These are phyloP conservation scores for Streptanthus diversifolius DNA, from an alignment of 345 rosid genomes.

Conservation along the genomic window DNA sequence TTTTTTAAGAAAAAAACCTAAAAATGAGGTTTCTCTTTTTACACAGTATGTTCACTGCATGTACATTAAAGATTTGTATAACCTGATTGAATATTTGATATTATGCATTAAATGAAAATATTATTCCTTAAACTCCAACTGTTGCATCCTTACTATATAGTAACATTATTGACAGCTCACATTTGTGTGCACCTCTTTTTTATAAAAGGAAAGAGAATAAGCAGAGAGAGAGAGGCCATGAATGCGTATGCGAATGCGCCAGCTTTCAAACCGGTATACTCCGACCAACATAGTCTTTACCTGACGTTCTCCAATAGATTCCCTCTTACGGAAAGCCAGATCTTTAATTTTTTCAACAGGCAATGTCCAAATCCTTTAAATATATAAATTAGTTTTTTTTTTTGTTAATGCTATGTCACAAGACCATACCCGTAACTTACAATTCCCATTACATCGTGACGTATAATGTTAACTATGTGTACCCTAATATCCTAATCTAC, in stretches of 20 bases:
- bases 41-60: too few species aligned
- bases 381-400: background rate
- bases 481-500: background rate
- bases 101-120: background rate
- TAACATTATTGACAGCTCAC: background rate
- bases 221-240: background rate
- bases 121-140: background rate
- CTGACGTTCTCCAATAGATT: constrained; percentile 16
- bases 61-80: background rate
- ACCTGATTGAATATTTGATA: background rate
- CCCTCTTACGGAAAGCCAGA: constrained; percentile 6
- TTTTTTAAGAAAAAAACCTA: too few species aligned
- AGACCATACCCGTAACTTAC: background rate
- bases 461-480: background rate
- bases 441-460: background rate
- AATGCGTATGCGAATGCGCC: background rate
- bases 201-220: background rate
- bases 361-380: background rate
- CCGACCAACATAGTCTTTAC: background rate
- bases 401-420: background rate
- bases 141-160: background rate
- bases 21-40: too few species aligned
- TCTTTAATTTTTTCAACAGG: background rate
- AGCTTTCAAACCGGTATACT: background rate
- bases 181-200: background rate